Base-by-base conservation (phyloP, 2,329 filamentous ascomycete species). In the Ceratocystis albifundus region DNA sequence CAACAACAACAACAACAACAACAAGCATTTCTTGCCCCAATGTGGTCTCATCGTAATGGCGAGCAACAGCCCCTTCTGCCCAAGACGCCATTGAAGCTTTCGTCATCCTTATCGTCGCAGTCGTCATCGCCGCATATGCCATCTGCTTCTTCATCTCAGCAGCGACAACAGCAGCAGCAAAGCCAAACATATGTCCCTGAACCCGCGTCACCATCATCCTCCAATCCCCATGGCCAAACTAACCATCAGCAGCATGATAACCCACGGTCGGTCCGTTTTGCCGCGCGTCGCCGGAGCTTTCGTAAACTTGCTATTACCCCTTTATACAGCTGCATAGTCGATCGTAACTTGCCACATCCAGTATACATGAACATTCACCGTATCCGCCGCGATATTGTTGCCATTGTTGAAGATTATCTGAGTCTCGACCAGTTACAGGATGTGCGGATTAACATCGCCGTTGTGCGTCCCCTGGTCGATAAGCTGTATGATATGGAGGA, bases 391-490 rank as follows among this genome's bases (percentile, higher is more conserved):
- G 84, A 87, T 73, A 82, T 88, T 67, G 77, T 81, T 69, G 82
- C 80, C 66, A 83, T 85, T 36, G 83, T 86, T 62, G 61, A 69
- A 46, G 67, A 69, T 57, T 68, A 68, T 28, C 64, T 68, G 50
- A 67, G 65, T 32, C 63, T 66, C 7, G 50, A 65, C 22, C 89
- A 94, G 77, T 78, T 95, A 69, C 84, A 87, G 71, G 88, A 90
- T 73, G 86, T 90, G 66, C 83, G 89, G 67, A 90, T 94, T 79
- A 94, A 94, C 73, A 82, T 89, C 63, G 82, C 87, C 1, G 86
- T 94, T 57, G 86, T 94, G 22, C 83, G 90, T 67, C 90, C 90
- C 0, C 77, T 94, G 30, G 88, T 94, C n/a, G 88, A 94, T 73
- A 88, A 89, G 73, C 81, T 93, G 7, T 94, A 90, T 73, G 85